A percentile compares a stretch with the other conserved stretches of the same genome.
These are phyloP conservation scores for Russula olivacea DNA, from an alignment of 768 basidiomycete genomes.

Conservation along the genomic window DNA sequence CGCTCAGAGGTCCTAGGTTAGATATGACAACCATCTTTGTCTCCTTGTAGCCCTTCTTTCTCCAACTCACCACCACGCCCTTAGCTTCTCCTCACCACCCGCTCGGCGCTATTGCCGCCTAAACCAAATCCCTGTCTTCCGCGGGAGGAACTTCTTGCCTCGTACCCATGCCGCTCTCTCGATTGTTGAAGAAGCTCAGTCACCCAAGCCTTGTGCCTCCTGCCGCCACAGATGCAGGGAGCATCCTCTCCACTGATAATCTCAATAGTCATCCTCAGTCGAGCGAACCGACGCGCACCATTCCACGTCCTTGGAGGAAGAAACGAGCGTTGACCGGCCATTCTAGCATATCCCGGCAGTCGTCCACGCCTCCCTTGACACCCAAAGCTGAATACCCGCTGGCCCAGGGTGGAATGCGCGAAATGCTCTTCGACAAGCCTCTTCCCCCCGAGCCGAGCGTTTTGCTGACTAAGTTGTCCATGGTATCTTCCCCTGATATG, in stretches of 20 bases:
- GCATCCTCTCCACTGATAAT: background rate
- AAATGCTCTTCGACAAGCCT: background rate
- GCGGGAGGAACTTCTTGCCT: background rate
- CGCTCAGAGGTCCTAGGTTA: too few relatives aligned
- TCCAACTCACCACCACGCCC: background rate
- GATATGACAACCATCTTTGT: too few relatives aligned
- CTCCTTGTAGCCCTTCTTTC: background rate
- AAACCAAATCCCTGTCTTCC: background rate
- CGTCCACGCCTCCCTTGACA: too few relatives aligned
- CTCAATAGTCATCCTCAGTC: background rate
- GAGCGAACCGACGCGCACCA: background rate
- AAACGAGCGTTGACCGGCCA: background rate
- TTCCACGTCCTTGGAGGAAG: slow-evolving; percentile 6
- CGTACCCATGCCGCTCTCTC: slow-evolving; percentile 4
- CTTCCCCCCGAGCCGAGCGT: background rate
- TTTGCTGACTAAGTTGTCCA: background rate
- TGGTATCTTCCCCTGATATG: background rate
- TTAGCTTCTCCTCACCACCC: background rate
- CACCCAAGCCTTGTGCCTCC: background rate
- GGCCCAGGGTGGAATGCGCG: background rate
- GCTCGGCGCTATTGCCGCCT: background rate
- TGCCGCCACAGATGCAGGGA: background rate
- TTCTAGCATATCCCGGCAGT: background rate
- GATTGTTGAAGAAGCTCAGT: slow-evolving; percentile 8
- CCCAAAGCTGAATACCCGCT: background rate